Conservation (phyloP, 257 asterid genomes). For the Solanum pinnatisectum region DNA sequence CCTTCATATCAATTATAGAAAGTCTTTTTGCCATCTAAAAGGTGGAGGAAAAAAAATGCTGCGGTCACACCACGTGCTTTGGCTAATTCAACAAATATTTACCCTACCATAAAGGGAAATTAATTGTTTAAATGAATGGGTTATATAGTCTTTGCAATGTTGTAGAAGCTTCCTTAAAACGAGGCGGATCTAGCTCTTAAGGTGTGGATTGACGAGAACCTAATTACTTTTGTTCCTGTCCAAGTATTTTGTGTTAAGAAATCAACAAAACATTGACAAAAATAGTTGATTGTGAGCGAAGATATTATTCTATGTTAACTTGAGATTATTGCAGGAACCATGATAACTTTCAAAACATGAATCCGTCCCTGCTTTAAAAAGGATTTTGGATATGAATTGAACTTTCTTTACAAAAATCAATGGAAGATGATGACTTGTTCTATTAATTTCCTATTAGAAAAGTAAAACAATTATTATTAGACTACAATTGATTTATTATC, state of each 20-base stretch:
- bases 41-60: background rate
- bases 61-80: background rate
- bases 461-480: background rate
- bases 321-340: background rate
- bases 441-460: background rate
- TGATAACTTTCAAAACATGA: background rate
- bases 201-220: background rate
- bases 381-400: background rate
- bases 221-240: accelerated
- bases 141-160: background rate
- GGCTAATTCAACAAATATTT: background rate
- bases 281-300: background rate
- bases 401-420: background rate
- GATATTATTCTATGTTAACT: background rate
- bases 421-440: background rate
- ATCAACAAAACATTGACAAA: background rate
- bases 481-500: background rate
- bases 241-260: background rate
- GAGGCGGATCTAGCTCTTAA: background rate
- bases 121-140: background rate
- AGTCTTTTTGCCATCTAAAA: background rate
- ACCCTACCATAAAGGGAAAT: background rate
- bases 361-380: background rate
- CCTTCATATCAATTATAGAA: background rate
- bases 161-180: background rate